Evolutionary conservation across 1,284 basidiomycete genomes (phyloP), one percentile per base, ranked within the genome.

Genomic region (Naganishia cerealis): DNA sequence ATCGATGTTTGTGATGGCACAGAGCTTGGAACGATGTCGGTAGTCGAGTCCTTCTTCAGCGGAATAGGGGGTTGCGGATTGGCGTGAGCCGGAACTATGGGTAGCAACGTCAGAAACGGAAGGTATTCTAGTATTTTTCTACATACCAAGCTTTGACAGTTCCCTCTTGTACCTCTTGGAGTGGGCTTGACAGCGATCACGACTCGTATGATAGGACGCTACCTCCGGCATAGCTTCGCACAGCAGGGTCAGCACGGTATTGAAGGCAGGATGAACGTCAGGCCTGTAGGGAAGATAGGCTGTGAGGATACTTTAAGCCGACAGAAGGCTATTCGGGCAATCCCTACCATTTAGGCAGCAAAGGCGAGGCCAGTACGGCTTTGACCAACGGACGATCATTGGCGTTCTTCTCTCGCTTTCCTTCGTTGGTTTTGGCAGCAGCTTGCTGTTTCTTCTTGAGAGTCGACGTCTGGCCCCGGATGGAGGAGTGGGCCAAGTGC

Each of bases 401-500:
- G 2, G 8, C 12, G 21, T 38, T 48, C 29, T 54, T 26, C 36
- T 46, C 38, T 46, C 57, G 46, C 29, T 66, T 56, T n/a, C 54
- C 52, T 21, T 59, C 39, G 46, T 29, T 50, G 29, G 36, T n/a
- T 46, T 50, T 38, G 33, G 40, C 38, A 7, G 21, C 21, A 56
- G 26, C 40, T 54, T 59, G 46, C 50, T 42, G 26, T 40, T 65
- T 50, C 53, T 65, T 50, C 36, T 65, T 63, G n/a, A 63, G 59
- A 15, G 58, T 42, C 6, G 66, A 61, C 8, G 62, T 59, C 52
- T 67, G 69, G n/a, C 50, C 66, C 43, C 69, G 40, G 33, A 70
- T 70, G 26, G 66, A 67, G 7, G 69, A 65, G 40, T 70, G 69
- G 2, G 61, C 69, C 10, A 55, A 48, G 36, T 70, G 69, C 1